A percentile compares a stretch with the other conserved stretches of the same genome.
Conservation (phyloP, 345 rosid species). For the Salix brachista region DNA sequence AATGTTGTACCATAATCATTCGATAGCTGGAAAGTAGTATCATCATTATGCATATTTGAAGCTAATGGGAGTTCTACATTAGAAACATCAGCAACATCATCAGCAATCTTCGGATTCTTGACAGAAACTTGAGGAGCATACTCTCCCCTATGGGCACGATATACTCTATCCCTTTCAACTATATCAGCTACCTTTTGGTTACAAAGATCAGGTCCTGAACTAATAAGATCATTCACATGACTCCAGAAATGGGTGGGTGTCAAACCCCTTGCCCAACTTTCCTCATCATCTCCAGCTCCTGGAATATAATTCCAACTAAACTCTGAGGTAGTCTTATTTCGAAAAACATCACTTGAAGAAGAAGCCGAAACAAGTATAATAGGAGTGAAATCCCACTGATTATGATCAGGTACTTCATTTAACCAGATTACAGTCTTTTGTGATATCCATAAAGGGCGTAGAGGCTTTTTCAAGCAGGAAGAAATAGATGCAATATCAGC, state of each 20-base stretch:
- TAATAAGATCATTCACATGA: slow-evolving; percentile 60
- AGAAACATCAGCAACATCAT: slow-evolving; percentile 9
- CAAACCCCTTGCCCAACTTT: slow-evolving; percentile 93
- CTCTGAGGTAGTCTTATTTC: slow-evolving; percentile 48
- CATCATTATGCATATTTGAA: slow-evolving; percentile 20
- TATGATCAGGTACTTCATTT: slow-evolving; percentile 81
- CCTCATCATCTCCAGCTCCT: slow-evolving; percentile 98
- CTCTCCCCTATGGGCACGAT: slow-evolving; percentile 68
- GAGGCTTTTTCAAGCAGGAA: slow-evolving; percentile 59
- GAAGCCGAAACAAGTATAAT: slow-evolving; percentile 83
- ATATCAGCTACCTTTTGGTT: slow-evolving; percentile 84
- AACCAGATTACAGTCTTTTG: slow-evolving; percentile 86
- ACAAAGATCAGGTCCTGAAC: slow-evolving; percentile 66
- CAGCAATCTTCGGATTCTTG: slow-evolving; percentile 31
- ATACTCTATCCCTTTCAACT: slow-evolving; percentile 78
- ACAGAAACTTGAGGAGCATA: slow-evolving; percentile 60
- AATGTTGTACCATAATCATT: slow-evolving; percentile 35
- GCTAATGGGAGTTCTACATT: slow-evolving; percentile 16
- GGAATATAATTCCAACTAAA: slow-evolving; percentile 93
- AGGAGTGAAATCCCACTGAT: slow-evolving; percentile 90
- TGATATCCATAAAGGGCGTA: slow-evolving; percentile 84
- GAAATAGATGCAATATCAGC: slow-evolving; percentile 72
- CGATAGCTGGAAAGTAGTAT: slow-evolving; percentile 14
- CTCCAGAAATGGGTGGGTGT: slow-evolving; percentile 76
- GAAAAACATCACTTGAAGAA: slow-evolving; percentile 40